Evolutionary conservation across 2,329 filamentous ascomycete genomes (phyloP), one percentile per base, ranked within the genome.

Genomic region (Pezicula radicicola): DNA sequence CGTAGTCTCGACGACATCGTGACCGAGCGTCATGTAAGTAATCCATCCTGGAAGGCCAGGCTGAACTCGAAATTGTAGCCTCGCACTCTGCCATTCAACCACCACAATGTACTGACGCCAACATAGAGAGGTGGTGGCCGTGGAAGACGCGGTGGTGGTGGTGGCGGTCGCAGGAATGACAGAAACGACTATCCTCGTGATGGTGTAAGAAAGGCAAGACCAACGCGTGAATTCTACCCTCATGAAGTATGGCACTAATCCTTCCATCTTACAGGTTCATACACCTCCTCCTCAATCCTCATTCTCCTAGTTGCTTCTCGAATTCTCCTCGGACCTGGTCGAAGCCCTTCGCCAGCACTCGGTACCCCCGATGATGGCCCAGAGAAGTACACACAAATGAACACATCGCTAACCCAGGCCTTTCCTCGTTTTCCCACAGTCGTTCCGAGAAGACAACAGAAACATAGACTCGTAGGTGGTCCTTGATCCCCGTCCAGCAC

Each of bases 141-240:
- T 30, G 36, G 51, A 55, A 61, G 60, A 55, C 59, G 63, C 54
- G 58, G 63, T 52, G 63, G 62, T 54, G 63, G 62, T 54, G 63
- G 63, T 51, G 62, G 62, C 53, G 63, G 61, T 47, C 64, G 63
- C 50, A 65, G 64, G 59, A 60, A 60, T 57, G 65, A 64, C 42
- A 57, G 65, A 41, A 65, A 58, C 57, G 76, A 77, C 44, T 86
- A 80, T 63, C 87, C 88, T 66, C 87, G 89, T 74, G 89, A 94
- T 74, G 89, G 89, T 73, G 82, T 93, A 70, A 92, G 87, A 91
- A 95, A 95, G 91, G 91, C 93, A 70, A 43, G 66, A 53, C 10
- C 30, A 19, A 18, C 21, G 37, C 15, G 9, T 4, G 13, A 7
- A 13, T 18, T 28, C 48, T 40, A 4, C 16, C 28, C 9, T 45